Conservation (phyloP, 805 yeast species). For the Spathaspora hagerdaliae region DNA sequence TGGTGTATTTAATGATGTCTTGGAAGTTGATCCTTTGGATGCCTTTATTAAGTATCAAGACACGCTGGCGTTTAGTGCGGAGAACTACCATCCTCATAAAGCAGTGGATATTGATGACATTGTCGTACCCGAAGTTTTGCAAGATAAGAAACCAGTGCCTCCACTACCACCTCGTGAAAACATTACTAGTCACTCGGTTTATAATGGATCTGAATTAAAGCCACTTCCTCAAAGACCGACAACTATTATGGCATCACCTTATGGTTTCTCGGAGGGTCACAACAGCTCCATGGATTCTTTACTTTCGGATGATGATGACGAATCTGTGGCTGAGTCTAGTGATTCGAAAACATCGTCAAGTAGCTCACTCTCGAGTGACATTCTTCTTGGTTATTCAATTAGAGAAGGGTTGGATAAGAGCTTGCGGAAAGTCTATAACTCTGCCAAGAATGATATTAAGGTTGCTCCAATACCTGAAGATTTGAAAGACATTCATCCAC, state of each 20-base stretch:
- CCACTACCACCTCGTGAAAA: slow-evolving; percentile 32
- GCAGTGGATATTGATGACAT: slow-evolving; percentile 11
- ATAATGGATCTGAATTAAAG: background rate
- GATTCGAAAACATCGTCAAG: slow-evolving; percentile 2
- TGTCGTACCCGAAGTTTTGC: slow-evolving; percentile 7
- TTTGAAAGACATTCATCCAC: slow-evolving; percentile 3
- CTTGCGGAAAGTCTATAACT: slow-evolving; percentile 26
- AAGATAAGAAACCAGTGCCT: background rate
- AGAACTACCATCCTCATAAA: slow-evolving; percentile 26
- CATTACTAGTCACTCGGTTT: slow-evolving; percentile 10
- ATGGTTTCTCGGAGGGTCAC: too few relatives aligned
- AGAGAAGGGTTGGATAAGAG: slow-evolving; percentile 16
- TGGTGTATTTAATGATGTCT: slow-evolving; percentile 29
- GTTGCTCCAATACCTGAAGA: slow-evolving; percentile 22
- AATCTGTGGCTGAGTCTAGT: slow-evolving; percentile 8
- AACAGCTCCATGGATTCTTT: slow-evolving; percentile 8
- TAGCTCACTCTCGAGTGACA: slow-evolving; percentile 16
- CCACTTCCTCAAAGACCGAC: background rate
- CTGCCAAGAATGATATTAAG: slow-evolving; percentile 29
- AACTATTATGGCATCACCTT: too few relatives aligned
- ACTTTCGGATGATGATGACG: slow-evolving; percentile 6
- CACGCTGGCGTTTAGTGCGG: slow-evolving; percentile 18
- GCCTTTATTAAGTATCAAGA: slow-evolving; percentile 25
- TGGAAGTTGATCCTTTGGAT: slow-evolving; percentile 28
- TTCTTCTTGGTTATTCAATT: slow-evolving; percentile 9